These are phyloP conservation scores for Pythium dissotocum DNA, from an alignment of 352 stramenopile species.

Conservation along the genomic window DNA sequence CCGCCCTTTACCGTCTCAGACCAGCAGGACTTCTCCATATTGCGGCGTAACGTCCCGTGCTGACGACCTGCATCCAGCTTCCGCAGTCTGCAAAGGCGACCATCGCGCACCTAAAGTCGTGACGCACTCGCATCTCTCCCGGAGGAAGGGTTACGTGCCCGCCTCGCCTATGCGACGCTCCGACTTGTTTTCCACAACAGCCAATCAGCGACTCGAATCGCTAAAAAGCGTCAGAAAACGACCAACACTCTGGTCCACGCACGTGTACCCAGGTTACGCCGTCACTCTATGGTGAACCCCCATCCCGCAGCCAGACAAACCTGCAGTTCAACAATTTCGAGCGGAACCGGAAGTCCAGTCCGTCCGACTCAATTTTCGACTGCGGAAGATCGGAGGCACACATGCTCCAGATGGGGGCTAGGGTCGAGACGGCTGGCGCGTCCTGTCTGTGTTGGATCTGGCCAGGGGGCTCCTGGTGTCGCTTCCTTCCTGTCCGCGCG, in stretches of 20 bases:
- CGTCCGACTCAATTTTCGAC: neutral
- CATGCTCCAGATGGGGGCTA: neutral
- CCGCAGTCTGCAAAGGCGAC: neutral
- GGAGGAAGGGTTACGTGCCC: neutral
- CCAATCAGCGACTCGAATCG: neutral
- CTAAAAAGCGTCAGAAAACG: neutral
- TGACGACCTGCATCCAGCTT: neutral
- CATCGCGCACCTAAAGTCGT: neutral
- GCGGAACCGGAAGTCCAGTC: neutral
- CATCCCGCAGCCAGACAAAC: constrained; percentile 3
- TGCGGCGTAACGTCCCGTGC: neutral
- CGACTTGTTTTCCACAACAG: neutral
- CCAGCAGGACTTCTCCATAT: neutral
- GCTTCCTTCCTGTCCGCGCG: neutral
- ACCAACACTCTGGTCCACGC: neutral
- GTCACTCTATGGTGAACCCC: neutral
- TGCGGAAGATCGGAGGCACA: neutral
- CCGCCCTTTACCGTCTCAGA: neutral
- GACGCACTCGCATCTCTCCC: neutral
- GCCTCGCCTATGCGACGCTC: neutral
- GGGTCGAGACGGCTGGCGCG: neutral
- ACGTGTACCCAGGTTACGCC: neutral
- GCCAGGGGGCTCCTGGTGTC: neutral
- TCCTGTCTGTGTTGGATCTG: neutral
- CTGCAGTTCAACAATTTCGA: neutral